These are phyloP conservation scores for Filosporella fistucella DNA, from an alignment of 495 filamentous ascomycete genomes.

Conservation along the genomic window DNA sequence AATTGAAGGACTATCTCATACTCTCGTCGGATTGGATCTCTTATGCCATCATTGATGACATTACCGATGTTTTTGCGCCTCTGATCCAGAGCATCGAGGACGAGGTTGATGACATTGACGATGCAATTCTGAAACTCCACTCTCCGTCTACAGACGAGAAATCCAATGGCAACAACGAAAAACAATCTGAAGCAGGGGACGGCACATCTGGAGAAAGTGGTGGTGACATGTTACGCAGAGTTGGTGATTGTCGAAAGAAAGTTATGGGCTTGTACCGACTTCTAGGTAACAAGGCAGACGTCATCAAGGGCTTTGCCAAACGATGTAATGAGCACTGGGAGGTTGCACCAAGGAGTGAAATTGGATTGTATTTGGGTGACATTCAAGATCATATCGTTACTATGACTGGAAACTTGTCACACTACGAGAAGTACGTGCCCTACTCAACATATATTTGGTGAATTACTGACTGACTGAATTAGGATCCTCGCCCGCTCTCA, in stretches of 20 bases:
- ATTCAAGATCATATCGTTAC: conserved; percentile 99
- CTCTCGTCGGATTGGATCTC: conserved; percentile 96
- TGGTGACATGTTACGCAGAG: conserved; percentile 80
- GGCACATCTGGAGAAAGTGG: conserved; percentile 49
- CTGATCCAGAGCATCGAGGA: conserved; percentile 85
- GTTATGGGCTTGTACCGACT: conserved; percentile 93
- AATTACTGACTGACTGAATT: conserved; percentile 7
- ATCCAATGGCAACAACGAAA: conserved; percentile 36
- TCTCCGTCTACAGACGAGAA: conserved; percentile 40
- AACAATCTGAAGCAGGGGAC: conserved; percentile 37
- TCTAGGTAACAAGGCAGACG: conserved; percentile 94
- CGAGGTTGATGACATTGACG: conserved; percentile 87
- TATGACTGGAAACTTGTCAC: conserved; percentile 90
- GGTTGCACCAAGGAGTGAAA: conserved; percentile 89
- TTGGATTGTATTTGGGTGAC: conserved; percentile 92
- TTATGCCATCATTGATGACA: conserved; percentile 96
- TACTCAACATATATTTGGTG: background rate
- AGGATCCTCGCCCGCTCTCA: conserved; percentile 91
- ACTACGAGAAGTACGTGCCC: conserved; percentile 83
- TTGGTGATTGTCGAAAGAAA: conserved; percentile 92
- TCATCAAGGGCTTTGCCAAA: conserved; percentile 99
- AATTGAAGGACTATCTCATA: conserved; percentile 90
- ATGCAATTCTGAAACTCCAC: conserved; percentile 73
- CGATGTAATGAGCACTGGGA: conserved; percentile 98
- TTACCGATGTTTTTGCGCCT: conserved; percentile 91